phyloP scores from a whole-genome alignment of 2,329 filamentous ascomycete species.

The Colletotrichum sp. region DNA sequence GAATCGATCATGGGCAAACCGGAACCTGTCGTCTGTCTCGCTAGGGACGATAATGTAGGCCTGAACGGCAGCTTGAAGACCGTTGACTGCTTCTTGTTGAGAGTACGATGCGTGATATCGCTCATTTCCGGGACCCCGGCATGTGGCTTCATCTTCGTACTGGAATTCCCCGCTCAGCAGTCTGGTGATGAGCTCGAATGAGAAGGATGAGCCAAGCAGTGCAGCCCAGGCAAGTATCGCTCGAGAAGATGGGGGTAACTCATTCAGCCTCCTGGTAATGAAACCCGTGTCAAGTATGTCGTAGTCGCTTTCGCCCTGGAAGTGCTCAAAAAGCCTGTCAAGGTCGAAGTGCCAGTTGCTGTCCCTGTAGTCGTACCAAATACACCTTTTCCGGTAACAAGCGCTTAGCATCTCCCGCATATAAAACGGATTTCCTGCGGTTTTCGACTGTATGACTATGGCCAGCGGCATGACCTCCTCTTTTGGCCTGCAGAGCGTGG shows the following conservation, averaged over 20 bases:
- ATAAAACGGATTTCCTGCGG: constrained; percentile 87
- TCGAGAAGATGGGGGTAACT: constrained; percentile 76
- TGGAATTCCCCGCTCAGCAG: constrained; percentile 79
- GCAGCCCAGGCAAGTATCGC: constrained; percentile 87
- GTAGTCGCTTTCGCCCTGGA: constrained; percentile 78
- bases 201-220: constrained; percentile 81
- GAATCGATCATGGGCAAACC: constrained; percentile 89
- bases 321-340: constrained; percentile 85
- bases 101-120: constrained; percentile 53
- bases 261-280: constrained; percentile 77
- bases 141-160: constrained; percentile 52
- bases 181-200: constrained; percentile 79
- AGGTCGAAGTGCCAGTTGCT: constrained; percentile 85
- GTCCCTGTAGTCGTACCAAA: constrained; percentile 88
- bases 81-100: constrained; percentile 73
- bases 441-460: constrained; percentile 87
- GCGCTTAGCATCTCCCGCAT: constrained; percentile 89
- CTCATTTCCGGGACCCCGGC: constrained; percentile 29
- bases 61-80: constrained; percentile 72
- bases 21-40: constrained; percentile 85
- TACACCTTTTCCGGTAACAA: constrained; percentile 84
- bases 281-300: constrained; percentile 84
- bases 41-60: constrained; percentile 79
- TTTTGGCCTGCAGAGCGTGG: constrained; percentile 76
- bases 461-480: constrained; percentile 80